phyloP scores from a whole-genome alignment of 1,139 yeast species.

The Geotrichum cucujoidarum region DNA sequence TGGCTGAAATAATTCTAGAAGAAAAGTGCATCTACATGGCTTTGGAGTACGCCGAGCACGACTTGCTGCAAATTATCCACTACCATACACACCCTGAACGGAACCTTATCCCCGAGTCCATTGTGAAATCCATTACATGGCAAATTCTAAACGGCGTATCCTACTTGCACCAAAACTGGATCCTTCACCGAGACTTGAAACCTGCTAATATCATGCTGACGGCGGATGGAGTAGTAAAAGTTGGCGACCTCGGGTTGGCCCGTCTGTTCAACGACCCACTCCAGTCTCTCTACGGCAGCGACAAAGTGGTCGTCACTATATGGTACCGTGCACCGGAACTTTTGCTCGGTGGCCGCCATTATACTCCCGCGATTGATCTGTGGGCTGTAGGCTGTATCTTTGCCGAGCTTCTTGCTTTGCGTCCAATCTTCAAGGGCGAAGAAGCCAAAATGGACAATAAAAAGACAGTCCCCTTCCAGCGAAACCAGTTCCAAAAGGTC shows the following conservation, averaged over 20 bases:
- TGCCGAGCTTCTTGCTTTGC: conserved; percentile 79
- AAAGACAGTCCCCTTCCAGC: conserved; percentile 88
- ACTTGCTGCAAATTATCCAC: conserved; percentile 85
- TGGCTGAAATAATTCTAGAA: conserved; percentile 83
- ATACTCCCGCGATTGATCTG: conserved; percentile 88
- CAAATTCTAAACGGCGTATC: conserved; percentile 90
- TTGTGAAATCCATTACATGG: conserved; percentile 81
- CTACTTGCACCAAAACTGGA: conserved; percentile 91
- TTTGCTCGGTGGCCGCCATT: conserved; percentile 84
- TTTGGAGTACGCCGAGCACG: conserved; percentile 94
- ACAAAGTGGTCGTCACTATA: conserved; percentile 94
- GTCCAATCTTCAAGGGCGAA: conserved; percentile 96
- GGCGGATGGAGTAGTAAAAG: conserved; percentile 79
- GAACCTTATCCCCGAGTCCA: conserved; percentile 68
- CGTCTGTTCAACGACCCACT: conserved; percentile 83
- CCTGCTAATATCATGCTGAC: conserved; percentile 98
- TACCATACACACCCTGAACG: conserved; percentile 87
- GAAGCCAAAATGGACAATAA: conserved; percentile 80
- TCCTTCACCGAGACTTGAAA: conserved; percentile 87
- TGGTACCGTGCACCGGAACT: conserved; percentile 98
- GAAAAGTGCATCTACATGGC: conserved; percentile 91
- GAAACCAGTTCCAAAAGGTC: conserved; percentile 84
- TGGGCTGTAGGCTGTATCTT: conserved; percentile 98
- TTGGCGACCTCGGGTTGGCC: conserved; percentile 94
- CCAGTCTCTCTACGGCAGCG: conserved; percentile 87